Evolutionary conservation across 495 filamentous ascomycete species (phyloP).

Genomic region (Filosporella fistucella): DNA sequence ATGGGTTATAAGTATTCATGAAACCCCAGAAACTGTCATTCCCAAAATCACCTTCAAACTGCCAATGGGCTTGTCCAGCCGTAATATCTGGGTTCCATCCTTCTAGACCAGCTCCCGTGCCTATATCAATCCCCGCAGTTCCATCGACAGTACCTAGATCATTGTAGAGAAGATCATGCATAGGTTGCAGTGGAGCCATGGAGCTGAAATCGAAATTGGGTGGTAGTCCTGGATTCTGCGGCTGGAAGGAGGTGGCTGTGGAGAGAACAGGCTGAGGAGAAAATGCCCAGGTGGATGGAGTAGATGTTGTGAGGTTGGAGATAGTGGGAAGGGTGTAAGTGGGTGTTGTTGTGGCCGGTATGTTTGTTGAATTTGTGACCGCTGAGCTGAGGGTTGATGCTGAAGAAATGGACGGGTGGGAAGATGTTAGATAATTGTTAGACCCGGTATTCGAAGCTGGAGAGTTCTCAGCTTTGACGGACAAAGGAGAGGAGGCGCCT

Average conservation of each 20-base stretch:
- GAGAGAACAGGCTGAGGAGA: no score
- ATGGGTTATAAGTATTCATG: slow-evolving; percentile 39
- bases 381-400: neutral
- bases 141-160: slow-evolving; percentile 33
- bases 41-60: slow-evolving; percentile 46
- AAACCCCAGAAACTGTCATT: slow-evolving; percentile 49
- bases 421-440: neutral
- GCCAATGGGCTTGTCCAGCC: slow-evolving; percentile 24
- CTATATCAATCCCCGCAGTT: neutral
- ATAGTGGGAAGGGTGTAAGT: slow-evolving; percentile 17
- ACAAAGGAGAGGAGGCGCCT: neutral
- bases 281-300: slow-evolving; percentile 12
- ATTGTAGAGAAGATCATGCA: slow-evolving; percentile 47
- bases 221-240: slow-evolving; percentile 23
- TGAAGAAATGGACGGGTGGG: neutral
- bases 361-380: neutral
- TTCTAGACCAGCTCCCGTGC: neutral
- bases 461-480: neutral
- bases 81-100: slow-evolving; percentile 1
- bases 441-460: neutral
- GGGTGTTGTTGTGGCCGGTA: neutral
- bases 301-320: slow-evolving; percentile 12
- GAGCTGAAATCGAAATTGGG: slow-evolving; percentile 39
- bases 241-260: neutral
- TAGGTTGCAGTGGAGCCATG: slow-evolving; percentile 49